Conservation (phyloP, 208 protist genomes). For the Leptomonas seymouri region DNA sequence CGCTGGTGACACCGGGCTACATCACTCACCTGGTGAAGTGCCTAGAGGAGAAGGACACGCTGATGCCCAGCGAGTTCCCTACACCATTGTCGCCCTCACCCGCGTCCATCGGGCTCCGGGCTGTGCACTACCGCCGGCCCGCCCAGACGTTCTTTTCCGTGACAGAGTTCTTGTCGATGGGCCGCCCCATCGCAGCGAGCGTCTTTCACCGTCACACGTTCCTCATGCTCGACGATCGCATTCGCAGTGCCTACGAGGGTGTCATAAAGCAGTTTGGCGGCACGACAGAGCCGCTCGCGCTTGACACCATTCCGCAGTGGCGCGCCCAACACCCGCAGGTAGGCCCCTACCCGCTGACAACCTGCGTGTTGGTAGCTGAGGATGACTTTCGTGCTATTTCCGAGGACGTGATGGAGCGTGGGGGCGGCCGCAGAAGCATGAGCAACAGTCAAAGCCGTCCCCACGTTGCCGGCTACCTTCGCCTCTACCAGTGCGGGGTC, state of each 20-base stretch:
- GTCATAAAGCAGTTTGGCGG: constrained; percentile 48
- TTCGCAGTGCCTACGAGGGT: constrained; percentile 31
- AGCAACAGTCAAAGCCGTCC: constrained; percentile 3
- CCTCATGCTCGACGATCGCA: constrained; percentile 36
- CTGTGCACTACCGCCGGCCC: constrained; percentile 56
- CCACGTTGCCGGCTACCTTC: constrained; percentile 29
- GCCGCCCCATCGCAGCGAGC: constrained; percentile 29
- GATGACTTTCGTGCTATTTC: constrained; percentile 36
- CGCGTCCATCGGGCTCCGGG: constrained; percentile 40
- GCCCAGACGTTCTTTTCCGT: constrained; percentile 57
- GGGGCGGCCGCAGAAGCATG: constrained; percentile 15
- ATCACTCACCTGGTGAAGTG: constrained; percentile 32
- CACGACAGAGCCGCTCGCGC: constrained; percentile 24
- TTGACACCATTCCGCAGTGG: constrained; percentile 20
- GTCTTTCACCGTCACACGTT: constrained; percentile 51
- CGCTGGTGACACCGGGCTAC: constrained; percentile 66
- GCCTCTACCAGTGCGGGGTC: constrained; percentile 47
- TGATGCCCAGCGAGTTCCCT: constrained; percentile 50
- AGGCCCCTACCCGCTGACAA: constrained; percentile 17
- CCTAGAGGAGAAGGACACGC: constrained; percentile 34
- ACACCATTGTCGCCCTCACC: constrained; percentile 41
- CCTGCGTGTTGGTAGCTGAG: constrained; percentile 37
- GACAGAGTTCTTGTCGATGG: constrained; percentile 56
- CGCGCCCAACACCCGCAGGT: constrained; percentile 12
- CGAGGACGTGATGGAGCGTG: constrained; percentile 34